Evolutionary conservation across 2,329 filamentous ascomycete species (phyloP), one percentile per base, ranked within the genome.

Genomic region (Neophaeococcomyces mojaviensis): DNA sequence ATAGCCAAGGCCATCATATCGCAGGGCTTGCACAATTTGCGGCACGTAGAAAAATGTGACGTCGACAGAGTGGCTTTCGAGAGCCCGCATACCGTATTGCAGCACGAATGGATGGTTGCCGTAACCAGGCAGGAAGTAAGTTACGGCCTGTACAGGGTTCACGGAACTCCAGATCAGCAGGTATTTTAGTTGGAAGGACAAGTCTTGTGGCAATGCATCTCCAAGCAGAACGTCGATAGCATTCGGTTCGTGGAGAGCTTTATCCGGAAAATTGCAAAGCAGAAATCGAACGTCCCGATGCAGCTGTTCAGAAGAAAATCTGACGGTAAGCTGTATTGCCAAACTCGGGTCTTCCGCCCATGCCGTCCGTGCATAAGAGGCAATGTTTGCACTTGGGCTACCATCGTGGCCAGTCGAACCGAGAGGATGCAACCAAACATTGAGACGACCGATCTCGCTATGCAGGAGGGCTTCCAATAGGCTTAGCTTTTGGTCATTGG

Each of bases 1-100:
- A 61, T 98, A 98, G 46, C 92, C 92, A 19, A 98, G 73, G 10
- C 77, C 78, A 71, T 99, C 92, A 58, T 97, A 96, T 44, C 92
- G 84, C 35, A 99, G 76, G 35, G 87, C 85, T 64, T 99, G 92
- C 12, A 98, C 92, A 57, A 98, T 94, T 63, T 99, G 92, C 5
- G 94, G 92, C 2, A 99, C 92, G 61, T 96, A 97, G 68, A 97
- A 98, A 73, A 99, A 98, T 0, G 90, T 95, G 16, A 97, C 82
- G 61, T 97, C 92, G n/a, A 96, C 83, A 0, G 88, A 84, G 60
- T 98, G 92, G 56, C 85, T 89, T 62, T 98, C 92, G 39, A 99
- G 68, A 2, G 92, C 87, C 58, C 89, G 81, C 82, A 98, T 94
- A 1, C 92, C 92, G 64, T 97, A 98, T 64, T 99, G 94, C 32